phyloP scores from a whole-genome alignment of 352 stramenopile species.

The Globisporangium perplexum region DNA sequence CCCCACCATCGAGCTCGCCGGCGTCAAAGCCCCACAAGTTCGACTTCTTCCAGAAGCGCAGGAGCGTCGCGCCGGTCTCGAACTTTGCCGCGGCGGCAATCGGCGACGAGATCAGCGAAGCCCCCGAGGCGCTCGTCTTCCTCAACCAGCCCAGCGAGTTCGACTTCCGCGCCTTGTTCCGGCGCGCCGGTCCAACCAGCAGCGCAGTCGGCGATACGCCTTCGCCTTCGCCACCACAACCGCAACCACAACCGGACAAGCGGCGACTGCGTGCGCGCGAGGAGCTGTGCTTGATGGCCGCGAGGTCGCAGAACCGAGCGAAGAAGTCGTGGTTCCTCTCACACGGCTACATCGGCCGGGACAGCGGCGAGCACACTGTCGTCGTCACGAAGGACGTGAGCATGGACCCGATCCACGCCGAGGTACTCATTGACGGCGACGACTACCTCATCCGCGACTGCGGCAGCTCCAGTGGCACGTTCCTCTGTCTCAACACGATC shows the following conservation, averaged over 20 bases:
- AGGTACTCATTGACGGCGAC: constrained; percentile 49
- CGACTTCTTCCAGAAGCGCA: constrained; percentile 14
- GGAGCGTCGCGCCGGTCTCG: constrained; percentile 13
- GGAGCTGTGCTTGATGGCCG: constrained; percentile 49
- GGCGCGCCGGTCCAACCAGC: constrained; percentile 9
- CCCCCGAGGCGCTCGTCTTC: constrained; percentile 17
- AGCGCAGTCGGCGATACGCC: not conserved
- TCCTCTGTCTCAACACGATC: constrained; percentile 64
- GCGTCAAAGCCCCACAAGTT: constrained; percentile 3
- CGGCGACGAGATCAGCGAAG: constrained; percentile 3
- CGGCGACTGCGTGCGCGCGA: constrained; percentile 38
- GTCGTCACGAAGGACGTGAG: constrained; percentile 48
- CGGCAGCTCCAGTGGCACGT: constrained; percentile 42
- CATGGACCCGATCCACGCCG: constrained; percentile 64
- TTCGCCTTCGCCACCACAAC: no score
- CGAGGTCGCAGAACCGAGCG: constrained; percentile 21
- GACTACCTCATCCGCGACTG: constrained; percentile 59
- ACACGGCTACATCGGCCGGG: constrained; percentile 50
- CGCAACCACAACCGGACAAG: constrained; percentile 8
- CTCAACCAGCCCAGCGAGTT: constrained; percentile 27
- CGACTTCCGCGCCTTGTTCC: constrained; percentile 24
- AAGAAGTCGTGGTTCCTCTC: constrained; percentile 62
- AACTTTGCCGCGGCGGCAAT: constrained; percentile 5
- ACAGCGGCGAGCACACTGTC: constrained; percentile 38
- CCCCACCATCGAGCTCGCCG: not conserved